Evolutionary conservation across 805 yeast species (phyloP).

Genomic region (Spathaspora girioi): DNA sequence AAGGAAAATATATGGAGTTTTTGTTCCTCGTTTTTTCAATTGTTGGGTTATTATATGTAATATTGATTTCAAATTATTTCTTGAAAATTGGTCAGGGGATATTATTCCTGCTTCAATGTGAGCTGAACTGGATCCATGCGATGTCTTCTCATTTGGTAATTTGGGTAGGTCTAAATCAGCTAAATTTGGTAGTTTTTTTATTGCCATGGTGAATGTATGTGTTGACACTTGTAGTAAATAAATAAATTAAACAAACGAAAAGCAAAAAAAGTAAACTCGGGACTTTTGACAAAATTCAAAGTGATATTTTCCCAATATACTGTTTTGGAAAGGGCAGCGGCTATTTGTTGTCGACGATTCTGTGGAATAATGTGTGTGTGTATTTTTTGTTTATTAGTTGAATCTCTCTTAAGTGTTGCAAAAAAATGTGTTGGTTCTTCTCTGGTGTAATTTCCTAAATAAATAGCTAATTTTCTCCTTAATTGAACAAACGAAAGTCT

Average conservation of each 20-base stretch:
- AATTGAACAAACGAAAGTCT: no score
- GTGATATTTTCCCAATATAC: not conserved
- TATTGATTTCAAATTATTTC: slow-evolving; percentile 63
- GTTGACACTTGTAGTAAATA: not conserved
- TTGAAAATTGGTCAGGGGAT: slow-evolving; percentile 41
- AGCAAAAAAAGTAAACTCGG: no score
- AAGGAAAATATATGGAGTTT: slow-evolving; percentile 68
- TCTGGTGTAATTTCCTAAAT: not conserved
- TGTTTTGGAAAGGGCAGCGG: not conserved
- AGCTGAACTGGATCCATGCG: not conserved
- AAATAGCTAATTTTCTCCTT: not conserved
- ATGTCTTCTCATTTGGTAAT: slow-evolving; percentile 4
- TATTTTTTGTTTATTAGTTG: not conserved
- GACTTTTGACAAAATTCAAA: not conserved
- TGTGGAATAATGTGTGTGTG: not conserved
- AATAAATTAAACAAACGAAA: not conserved
- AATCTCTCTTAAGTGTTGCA: not conserved
- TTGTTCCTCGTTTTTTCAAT: slow-evolving; percentile 64
- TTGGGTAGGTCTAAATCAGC: slow-evolving; percentile 7
- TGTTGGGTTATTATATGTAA: slow-evolving; percentile 72
- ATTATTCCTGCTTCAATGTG: slow-evolving; percentile 9
- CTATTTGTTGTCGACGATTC: not conserved
- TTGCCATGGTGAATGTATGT: not conserved
- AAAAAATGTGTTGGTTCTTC: not conserved
- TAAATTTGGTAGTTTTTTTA: not conserved